Evolutionary conservation across 306 rosid genomes (phyloP).

Genomic region (Dalbergia cochinchinensis): DNA sequence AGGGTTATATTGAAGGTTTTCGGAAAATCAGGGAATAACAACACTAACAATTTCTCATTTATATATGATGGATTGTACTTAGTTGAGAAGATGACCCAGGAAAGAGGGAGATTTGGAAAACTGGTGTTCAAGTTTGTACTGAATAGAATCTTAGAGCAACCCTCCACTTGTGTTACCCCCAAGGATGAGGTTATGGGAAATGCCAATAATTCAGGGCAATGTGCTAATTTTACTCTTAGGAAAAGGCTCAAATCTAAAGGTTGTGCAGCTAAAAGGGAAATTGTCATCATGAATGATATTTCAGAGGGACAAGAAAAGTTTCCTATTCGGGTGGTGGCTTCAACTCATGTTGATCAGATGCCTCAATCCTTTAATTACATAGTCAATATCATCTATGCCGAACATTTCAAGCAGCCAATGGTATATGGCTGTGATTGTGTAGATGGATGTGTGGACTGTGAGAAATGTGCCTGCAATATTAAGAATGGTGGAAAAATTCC

Average conservation of each 20-base stretch:
- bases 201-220: constrained; percentile 2
- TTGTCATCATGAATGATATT: constrained; percentile 40
- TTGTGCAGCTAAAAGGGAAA: background rate
- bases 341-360: background rate
- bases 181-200: background rate
- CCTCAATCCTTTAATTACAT: constrained; percentile 39
- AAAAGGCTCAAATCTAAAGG: background rate
- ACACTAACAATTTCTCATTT: background rate
- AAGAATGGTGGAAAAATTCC: constrained; percentile 47
- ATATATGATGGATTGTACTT: constrained; percentile 55
- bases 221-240: background rate
- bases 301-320: constrained; percentile 51
- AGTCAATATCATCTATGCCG: constrained; percentile 1
- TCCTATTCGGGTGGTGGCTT: constrained; percentile 42
- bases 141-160: constrained; percentile 37
- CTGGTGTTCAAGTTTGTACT: constrained; percentile 51
- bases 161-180: background rate
- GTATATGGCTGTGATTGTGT: constrained; percentile 35
- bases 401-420: background rate
- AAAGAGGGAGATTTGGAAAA: constrained; percentile 48
- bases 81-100: constrained; percentile 33
- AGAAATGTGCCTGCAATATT: constrained; percentile 45
- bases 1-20: constrained; percentile 48
- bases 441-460: constrained; percentile 28
- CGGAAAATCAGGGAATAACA: background rate